A percentile compares a stretch with the other conserved stretches of the same genome.
phyloP scores from a whole-genome alignment of 192 early-diverging fungal genomes.

The Backusella parvicylindrica region DNA sequence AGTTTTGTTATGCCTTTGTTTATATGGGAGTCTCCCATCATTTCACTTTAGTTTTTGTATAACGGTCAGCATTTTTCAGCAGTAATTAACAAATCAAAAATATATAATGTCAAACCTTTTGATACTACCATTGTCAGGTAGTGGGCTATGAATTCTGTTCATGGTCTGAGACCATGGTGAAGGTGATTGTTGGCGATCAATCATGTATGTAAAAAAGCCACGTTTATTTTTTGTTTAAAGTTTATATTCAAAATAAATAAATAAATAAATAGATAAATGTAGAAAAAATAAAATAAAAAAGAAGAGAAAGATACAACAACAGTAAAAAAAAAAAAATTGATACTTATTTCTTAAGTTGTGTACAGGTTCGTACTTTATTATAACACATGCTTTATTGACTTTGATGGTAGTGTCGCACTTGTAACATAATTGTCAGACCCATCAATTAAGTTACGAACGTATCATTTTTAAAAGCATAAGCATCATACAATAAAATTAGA shows the following conservation, averaged over 20 bases:
- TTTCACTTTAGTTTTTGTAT: background rate
- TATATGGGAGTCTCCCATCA: background rate
- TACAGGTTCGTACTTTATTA: background rate
- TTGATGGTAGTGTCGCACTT: constrained; percentile 7
- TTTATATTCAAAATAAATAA: background rate
- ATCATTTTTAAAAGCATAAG: background rate
- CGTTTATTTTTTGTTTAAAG: background rate
- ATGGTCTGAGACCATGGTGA: constrained; percentile 11
- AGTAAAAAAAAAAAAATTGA: background rate
- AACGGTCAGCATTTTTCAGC: background rate
- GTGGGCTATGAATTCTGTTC: constrained; percentile 3
- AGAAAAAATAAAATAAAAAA: background rate
- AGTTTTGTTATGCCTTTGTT: background rate
- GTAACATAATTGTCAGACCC: constrained; percentile 5
- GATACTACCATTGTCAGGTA: background rate
- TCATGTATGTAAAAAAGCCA: background rate
- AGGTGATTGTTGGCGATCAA: background rate
- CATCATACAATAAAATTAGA: background rate
- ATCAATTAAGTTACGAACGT: background rate
- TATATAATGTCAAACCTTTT: background rate
- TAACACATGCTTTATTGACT: constrained; percentile 13
- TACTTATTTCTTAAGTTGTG: background rate
- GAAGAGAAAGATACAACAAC: background rate
- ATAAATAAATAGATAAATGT: background rate
- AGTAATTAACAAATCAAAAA: background rate